Conservation (phyloP, 179 eudicot genomes). For the Corrigiola litoralis region DNA sequence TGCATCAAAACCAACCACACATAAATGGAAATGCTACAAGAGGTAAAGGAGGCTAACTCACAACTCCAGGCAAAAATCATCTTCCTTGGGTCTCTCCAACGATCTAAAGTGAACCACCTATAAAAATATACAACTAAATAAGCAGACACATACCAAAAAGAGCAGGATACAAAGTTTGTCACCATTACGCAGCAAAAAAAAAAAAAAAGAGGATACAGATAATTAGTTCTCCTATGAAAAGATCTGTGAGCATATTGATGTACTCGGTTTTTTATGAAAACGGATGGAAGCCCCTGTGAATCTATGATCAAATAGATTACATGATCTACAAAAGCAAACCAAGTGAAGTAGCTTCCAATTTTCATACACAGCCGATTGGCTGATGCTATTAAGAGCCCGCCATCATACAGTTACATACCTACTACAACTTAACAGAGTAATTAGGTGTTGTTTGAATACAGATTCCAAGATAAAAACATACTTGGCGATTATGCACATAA, state of each 20-base stretch:
- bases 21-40: neutral
- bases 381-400: no score
- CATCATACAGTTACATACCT: no score
- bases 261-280: no score
- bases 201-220: neutral
- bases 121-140: neutral
- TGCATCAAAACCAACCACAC: slow-evolving; percentile 1
- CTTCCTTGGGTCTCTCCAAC: slow-evolving; percentile 67
- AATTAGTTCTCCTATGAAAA: neutral
- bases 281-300: no score
- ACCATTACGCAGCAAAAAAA: neutral
- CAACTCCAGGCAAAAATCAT: slow-evolving; percentile 69
- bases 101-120: slow-evolving; percentile 78
- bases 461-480: slow-evolving; percentile 26
- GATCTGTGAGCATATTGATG: neutral
- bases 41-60: slow-evolving; percentile 33
- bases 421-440: neutral
- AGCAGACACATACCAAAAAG: neutral
- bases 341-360: no score
- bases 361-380: no score
- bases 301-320: neutral
- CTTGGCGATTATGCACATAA: slow-evolving; percentile 96
- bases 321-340: no score
- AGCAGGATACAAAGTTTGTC: neutral
- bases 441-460: neutral